Base-by-base conservation (phyloP, 805 yeast genomes). In the Nakazawaea sp. region DNA sequence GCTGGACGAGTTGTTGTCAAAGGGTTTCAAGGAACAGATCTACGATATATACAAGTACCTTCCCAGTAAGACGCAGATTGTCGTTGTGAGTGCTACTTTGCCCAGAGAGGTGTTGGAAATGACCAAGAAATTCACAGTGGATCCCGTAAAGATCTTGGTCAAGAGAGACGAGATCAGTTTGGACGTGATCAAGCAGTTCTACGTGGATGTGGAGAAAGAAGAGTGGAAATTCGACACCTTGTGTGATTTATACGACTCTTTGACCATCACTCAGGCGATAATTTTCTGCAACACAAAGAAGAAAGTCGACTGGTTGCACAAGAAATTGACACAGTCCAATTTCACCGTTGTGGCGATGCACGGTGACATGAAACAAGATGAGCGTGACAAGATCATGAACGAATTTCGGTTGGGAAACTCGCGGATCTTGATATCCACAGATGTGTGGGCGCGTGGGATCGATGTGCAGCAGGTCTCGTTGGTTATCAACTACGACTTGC, bases 381-480 rank as follows among this genome's bases (percentile, higher is more conserved):
- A 90, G 58, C 80, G 98, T 68, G 96, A 89, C 61, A 71, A 78
- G 55, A 81, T 92, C 59, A 92, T 90, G 98, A 78, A 81, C 58
- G 97, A 90, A 64, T 90, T 90, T 69, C 76, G 98, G 62, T 76
- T 88, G 35, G 97, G 97, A 41, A 81, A 87, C 44, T 86, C 97
- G 26, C 77, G 97, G 59, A 90, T 90, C 37, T 70, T 90, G 56
- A 90, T 89, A 49, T 75, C 96, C 26, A 89, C 97, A 38, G 97
- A 89, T 63, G 84, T 89, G 46, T 86, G 89, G 79, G 97, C 97
- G 27, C 79, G 97, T 66, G 97, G 97, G 64, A 89, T 89, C 49
- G 97, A 89, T 67, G 96, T 89, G 38, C 97, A 89, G 68, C 97
- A 89, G 68, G 96, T 89, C 41, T 87, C 96, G 23, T 72, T 90